phyloP scores from a whole-genome alignment of 1,284 basidiomycete species.

The Trametes pubescens region DNA sequence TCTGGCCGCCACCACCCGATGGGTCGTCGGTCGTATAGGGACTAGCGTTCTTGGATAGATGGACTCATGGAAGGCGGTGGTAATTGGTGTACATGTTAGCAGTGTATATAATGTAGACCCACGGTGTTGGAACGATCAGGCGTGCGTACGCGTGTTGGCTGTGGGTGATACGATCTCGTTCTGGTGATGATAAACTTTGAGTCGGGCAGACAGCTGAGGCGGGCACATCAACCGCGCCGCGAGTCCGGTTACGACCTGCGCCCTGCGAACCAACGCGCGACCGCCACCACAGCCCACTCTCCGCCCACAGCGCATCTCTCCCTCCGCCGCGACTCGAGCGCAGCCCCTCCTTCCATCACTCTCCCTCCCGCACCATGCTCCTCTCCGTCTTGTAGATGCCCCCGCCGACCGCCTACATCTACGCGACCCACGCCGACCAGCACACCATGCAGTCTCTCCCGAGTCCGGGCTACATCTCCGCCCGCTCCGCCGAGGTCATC shows the following conservation, averaged over 20 bases:
- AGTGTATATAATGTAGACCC: not conserved
- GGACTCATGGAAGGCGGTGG: constrained; percentile 1
- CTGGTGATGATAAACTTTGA: constrained; percentile 11
- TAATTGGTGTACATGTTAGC: constrained; percentile 6
- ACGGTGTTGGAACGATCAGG: constrained; percentile 6
- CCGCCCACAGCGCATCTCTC: not conserved
- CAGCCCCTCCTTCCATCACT: constrained; percentile 14
- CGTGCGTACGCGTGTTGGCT: not conserved
- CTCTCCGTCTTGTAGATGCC: constrained; percentile 14
- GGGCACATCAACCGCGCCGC: constrained; percentile 12
- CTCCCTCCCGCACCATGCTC: constrained; percentile 9
- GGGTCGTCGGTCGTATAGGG: constrained; percentile 9
- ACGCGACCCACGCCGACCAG: not conserved
- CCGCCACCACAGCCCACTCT: not conserved
- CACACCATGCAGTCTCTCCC: constrained; percentile 29
- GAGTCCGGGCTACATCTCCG: constrained; percentile 79
- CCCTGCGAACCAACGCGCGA: not conserved
- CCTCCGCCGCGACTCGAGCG: constrained; percentile 6
- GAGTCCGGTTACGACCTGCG: constrained; percentile 7
- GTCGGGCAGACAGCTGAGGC: not conserved
- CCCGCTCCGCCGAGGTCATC: constrained; percentile 86
- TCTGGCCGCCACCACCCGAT: constrained; percentile 11
- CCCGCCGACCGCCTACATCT: not conserved
- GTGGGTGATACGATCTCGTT: constrained; percentile 12
- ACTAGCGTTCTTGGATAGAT: constrained; percentile 10